Base-by-base conservation (phyloP, 2,329 filamentous ascomycete genomes). In the Colletotrichum sp. region DNA sequence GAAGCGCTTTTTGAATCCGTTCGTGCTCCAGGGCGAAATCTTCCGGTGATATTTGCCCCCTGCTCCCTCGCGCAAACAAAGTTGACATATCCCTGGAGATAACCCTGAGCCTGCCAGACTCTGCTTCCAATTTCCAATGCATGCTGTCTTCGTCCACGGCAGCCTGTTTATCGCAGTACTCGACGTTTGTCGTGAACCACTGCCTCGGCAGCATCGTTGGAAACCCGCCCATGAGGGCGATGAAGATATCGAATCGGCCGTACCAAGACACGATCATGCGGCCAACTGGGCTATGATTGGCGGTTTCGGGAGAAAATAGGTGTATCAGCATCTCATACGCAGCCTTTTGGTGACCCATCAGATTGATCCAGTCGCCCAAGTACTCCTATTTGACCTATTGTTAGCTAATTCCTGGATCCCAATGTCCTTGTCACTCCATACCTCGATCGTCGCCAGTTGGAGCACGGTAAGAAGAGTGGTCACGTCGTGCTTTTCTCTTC, bases 381-480 rank as follows among this genome's bases (percentile, higher is more conserved):
- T 96, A 97, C 85, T 98, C 97, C 95, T 98, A 80, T 59, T 70
- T 59, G 68, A 52, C 48, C 34, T 38, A 2, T 18, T 18, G 73
- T 80, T 67, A 79, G 76, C 32, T 64, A 28, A 56, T 12, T 26
- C 78, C 75, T 77, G 72, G 59, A 64, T 66, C 32, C 14, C 10
- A 16, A 34, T 24, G n/a, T 13, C 34, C 43, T 7, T 21, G 13
- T 12, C 38, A 9, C 34, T 21, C 77, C 87, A 81, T 88, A 97
- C 96, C 91, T 99, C 97, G 71, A 98, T 97, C 4, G 95, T 97
- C 71, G 96, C 96, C 65, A 98, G 90, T 80, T 98, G 96, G 56
- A 99, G 86, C 24, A 98, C 96, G 0, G 96, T 97, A 75, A 98
- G 83, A 36, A 98, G 87, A 0, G 94, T 98, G 8, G 93, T 91